These are phyloP conservation scores for Arachis stenosperma DNA, from an alignment of 306 rosid genomes.

Conservation along the genomic window DNA sequence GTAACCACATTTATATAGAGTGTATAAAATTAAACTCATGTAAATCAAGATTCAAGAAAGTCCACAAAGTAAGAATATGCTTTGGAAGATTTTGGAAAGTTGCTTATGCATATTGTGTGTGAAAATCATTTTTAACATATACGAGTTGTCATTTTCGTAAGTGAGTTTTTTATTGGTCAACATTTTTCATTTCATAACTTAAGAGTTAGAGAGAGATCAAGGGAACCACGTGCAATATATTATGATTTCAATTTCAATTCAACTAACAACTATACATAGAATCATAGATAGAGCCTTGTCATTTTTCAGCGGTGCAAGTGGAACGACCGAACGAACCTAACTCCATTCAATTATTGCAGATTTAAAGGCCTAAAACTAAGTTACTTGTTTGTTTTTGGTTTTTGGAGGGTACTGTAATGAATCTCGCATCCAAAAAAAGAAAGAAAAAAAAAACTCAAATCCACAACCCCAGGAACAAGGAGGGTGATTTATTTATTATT, in stretches of 20 bases:
- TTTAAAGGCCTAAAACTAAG: neutral
- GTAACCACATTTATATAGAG: no score
- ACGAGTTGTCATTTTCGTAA: neutral
- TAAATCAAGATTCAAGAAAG: neutral
- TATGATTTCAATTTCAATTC: neutral
- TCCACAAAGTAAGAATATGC: neutral
- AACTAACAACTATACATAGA: no score
- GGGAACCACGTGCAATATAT: neutral
- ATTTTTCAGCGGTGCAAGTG: neutral
- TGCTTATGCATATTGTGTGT: neutral
- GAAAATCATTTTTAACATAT: neutral
- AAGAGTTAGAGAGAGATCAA: neutral
- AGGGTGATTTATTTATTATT: no score
- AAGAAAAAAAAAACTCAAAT: no score
- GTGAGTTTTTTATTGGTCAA: no score
- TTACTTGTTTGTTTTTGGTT: neutral
- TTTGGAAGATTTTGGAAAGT: neutral
- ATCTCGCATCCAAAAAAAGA: no score
- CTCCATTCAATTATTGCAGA: slow-evolving; percentile 5
- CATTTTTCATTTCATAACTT: no score
- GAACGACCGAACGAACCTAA: neutral
- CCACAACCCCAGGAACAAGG: no score
- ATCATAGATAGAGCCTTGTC: neutral
- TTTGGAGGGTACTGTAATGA: no score
- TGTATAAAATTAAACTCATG: no score